Evolutionary conservation across 257 asterid species (phyloP).

Genomic region (Plantago ovata): DNA sequence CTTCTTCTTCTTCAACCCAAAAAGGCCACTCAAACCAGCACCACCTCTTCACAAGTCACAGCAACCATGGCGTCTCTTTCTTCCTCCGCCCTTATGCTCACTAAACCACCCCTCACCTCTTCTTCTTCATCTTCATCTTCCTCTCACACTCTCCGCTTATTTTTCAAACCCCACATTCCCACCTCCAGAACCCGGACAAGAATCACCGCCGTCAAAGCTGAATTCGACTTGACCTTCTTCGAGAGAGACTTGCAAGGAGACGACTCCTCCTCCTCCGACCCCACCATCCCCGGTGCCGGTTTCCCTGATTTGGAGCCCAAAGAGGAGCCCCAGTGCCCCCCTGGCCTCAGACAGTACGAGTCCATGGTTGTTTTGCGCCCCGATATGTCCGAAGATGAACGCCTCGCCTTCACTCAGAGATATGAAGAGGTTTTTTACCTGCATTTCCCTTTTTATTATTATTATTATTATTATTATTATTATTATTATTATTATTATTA

Average conservation of each 20-base stretch:
- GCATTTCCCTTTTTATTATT: neutral
- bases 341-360: slow-evolving; percentile 86
- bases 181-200: slow-evolving; percentile 4
- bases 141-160: neutral
- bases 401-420: slow-evolving; percentile 79
- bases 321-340: slow-evolving; percentile 93
- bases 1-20: neutral
- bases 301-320: slow-evolving; percentile 64
- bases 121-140: neutral
- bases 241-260: slow-evolving; percentile 54
- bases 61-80: slow-evolving; percentile 44
- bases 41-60: no score
- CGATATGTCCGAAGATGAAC: slow-evolving; percentile 95
- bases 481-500: neutral
- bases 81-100: slow-evolving; percentile 28
- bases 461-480: neutral
- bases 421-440: slow-evolving; percentile 69
- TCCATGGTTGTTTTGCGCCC: slow-evolving; percentile 87
- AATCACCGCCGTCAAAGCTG: slow-evolving; percentile 28
- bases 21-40: neutral
- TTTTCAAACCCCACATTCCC: slow-evolving; percentile 17
- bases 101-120: slow-evolving; percentile 19
- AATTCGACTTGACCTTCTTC: slow-evolving; percentile 57
- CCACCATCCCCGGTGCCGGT: slow-evolving; percentile 45
- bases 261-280: slow-evolving; percentile 42